Base-by-base conservation (phyloP, 2,329 filamentous ascomycete species). In the Trichoderma lentiforme region DNA sequence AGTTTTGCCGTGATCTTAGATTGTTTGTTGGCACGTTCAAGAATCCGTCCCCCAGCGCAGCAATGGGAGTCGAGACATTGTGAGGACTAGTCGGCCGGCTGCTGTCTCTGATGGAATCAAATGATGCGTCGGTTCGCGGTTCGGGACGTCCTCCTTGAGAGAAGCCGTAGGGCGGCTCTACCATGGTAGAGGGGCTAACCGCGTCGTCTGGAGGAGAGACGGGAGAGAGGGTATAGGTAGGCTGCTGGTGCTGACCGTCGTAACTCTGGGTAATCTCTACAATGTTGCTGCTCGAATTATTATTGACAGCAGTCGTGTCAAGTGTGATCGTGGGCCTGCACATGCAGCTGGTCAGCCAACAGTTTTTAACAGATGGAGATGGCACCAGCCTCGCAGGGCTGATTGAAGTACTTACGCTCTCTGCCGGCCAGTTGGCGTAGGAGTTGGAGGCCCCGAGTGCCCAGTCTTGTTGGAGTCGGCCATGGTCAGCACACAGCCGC, bases 71-170 rank as follows among this genome's bases (percentile, higher is more conserved):
- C 32, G 90, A 92, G 64, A 93, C 86, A 82, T 93, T 93, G 80
- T 93, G 91, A 9, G 91, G 90, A 74, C 91, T 93, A 14, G 88
- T 91, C 1, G 91, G 91, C 72, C 90, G 85, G 78, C 88, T 91
- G 73, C 91, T 60, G 73, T 91, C 89, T 74, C 84, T 87, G 80
- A 86, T 89, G 30, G 53, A 43, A 24, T 93, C 91, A 75, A 92
- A 91, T 1, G 90, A 90, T 47, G 85, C 84, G n/a, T 87, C 84
- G 15, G 84, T 82, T 73, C 86, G 84, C 53, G 88, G 78, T 71
- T 91, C 87, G 53, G 78, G 76, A 70, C 74, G 73, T 12, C 75
- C 71, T 72, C 78, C 75, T 8, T 74, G 72, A n/a, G 76, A 74
- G 64, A 76, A 75, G 63, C 77, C 79, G 57, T 67, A 74, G 70